A percentile compares a stretch with the other conserved stretches of the same genome.
phyloP scores from a whole-genome alignment of 2,329 filamentous ascomycete genomes.

The Trichoderma endophyticum region DNA sequence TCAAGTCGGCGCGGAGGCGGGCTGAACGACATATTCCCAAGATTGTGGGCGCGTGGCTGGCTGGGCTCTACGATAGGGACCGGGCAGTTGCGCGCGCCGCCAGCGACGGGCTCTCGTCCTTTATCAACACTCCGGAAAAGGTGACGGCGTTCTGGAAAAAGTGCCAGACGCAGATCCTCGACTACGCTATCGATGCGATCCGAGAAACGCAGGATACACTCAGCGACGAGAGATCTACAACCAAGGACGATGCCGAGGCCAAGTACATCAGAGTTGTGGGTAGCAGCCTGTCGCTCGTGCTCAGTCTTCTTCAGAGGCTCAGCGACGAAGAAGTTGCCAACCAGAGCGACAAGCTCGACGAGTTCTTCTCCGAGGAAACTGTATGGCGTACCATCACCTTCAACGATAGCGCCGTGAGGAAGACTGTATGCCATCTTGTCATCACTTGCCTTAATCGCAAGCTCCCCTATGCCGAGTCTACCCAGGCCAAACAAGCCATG shows the following conservation, averaged over 20 bases:
- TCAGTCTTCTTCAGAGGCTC: conserved; percentile 51
- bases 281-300: conserved; percentile 53
- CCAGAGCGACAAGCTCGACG: conserved; percentile 59
- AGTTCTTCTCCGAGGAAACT: conserved; percentile 62
- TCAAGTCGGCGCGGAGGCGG: conserved; percentile 69
- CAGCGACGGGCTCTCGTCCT: conserved; percentile 67
- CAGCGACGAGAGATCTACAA: conserved; percentile 85
- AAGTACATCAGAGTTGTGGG: conserved; percentile 77
- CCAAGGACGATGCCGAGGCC: conserved; percentile 75
- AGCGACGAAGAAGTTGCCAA: conserved; percentile 54
- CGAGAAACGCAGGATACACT: conserved; percentile 77
- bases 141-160: conserved; percentile 71
- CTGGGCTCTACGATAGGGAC: conserved; percentile 84
- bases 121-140: conserved; percentile 80
- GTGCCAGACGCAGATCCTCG: conserved; percentile 76
- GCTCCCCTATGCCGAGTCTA: conserved; percentile 47
- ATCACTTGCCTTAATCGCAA: conserved; percentile 46
- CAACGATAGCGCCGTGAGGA: conserved; percentile 53
- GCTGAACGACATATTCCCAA: conserved; percentile 76
- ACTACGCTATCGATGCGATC: conserved; percentile 77
- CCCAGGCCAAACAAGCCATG: conserved; percentile 56
- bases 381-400: conserved; percentile 67
- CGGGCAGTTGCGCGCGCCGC: conserved; percentile 73
- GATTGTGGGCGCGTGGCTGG: conserved; percentile 85
- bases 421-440: conserved; percentile 51